Evolutionary conservation across 2,329 filamentous ascomycete genomes (phyloP), one percentile per base, ranked within the genome.

Genomic region (Epichloe gansuensis): DNA sequence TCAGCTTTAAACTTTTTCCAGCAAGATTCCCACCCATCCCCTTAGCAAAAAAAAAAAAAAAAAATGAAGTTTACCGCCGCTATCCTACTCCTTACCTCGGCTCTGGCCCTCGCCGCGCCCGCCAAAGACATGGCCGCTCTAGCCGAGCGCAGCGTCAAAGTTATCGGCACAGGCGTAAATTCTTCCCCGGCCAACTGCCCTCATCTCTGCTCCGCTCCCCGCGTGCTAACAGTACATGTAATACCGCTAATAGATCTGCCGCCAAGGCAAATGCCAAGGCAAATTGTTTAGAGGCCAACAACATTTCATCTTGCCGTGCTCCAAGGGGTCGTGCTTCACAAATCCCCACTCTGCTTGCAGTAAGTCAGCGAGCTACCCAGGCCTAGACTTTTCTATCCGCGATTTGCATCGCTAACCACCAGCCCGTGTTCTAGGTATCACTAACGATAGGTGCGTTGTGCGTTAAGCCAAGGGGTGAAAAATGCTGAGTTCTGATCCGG

Each of bases 61-160:
- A 50, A 50, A 1, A 50, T 50, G 48, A 50, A 44, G 39, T 50
- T 43, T 38, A 13, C 25, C 48, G 39, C 48, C 38, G 48, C n/a
- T 21, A 7, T 44, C 42, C 48, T 50, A 5, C 48, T 50, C 48
- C 44, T 50, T 25, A 44, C 48, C 23, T 43, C 48, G 6, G 38
- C 48, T 21, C 48, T 50, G 2, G 48, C 31, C 25, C n/a, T 45
- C n/a, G 48, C 38, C 21, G 48, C 43, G 13, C 39, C 52, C 15
- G 42, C 48, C 6, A 38, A 38, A 23, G 39, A 50, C n/a, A 21
- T 28, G 28, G 21, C 23, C n/a, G 31, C 47, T 35, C 6, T 4
- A 2, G 46, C n/a, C 31, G 46, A 39, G 15, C 39, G 46, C 25
- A 38, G 48, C 21, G 21, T 15, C 48, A 42, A 31, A 3, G 48